phyloP scores from a whole-genome alignment of 2,329 filamentous ascomycete species.

The Colletotrichum spinosum region DNA sequence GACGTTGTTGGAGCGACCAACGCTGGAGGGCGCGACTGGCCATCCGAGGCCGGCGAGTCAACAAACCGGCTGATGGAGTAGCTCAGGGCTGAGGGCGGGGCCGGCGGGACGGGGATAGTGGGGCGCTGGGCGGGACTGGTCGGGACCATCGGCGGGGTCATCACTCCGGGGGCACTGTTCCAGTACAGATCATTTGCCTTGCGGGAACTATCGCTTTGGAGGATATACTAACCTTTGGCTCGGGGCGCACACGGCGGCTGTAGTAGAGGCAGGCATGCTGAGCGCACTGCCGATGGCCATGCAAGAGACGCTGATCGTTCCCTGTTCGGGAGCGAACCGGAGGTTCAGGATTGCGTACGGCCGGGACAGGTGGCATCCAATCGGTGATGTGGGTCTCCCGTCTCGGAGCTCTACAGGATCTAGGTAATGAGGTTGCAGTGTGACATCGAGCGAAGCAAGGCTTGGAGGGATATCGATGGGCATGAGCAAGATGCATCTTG shows the following conservation, averaged over 20 bases:
- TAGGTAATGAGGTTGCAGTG: not conserved
- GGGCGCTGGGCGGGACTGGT: constrained; percentile 8
- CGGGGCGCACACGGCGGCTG: constrained; percentile 5
- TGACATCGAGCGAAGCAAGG: not conserved
- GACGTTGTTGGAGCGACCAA: not conserved
- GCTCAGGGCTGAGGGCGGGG: constrained; percentile 6
- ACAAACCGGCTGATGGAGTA: constrained; percentile 23
- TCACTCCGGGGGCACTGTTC: constrained; percentile 1
- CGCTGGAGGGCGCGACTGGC: not conserved
- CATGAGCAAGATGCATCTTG: not conserved
- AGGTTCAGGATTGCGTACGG: not conserved
- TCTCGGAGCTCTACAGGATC: not conserved
- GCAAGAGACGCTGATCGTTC: not conserved
- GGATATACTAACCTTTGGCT: constrained; percentile 5
- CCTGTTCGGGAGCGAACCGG: not conserved
- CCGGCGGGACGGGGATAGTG: constrained; percentile 24
- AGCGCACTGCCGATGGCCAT: not conserved
- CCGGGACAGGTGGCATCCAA: constrained; percentile 3
- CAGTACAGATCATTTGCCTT: too few species aligned
- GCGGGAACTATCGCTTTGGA: too few species aligned
- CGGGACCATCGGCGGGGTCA: constrained; percentile 9
- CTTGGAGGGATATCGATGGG: constrained; percentile 11
- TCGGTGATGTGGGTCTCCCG: constrained; percentile 7
- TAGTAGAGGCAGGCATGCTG: constrained; percentile 27
- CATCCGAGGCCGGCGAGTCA: constrained; percentile 11